Conservation (phyloP, 257 asterid species). For the Cordia subcordata region DNA sequence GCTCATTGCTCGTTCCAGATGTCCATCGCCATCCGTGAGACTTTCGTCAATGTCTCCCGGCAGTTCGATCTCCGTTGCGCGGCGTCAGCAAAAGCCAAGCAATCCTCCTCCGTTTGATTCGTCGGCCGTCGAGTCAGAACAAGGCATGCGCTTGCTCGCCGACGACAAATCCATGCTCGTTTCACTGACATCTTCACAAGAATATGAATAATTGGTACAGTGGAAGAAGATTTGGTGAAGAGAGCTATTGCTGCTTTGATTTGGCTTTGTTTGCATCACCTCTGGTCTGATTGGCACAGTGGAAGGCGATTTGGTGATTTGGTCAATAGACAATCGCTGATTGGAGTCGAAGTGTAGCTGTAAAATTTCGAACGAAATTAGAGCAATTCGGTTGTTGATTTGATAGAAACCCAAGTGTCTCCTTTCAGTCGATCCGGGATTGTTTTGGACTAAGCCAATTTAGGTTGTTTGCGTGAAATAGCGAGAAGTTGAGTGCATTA, state of each 20-base stretch:
- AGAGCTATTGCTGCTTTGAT: no score
- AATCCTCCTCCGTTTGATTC: neutral
- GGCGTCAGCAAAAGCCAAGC: neutral
- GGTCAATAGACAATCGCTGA: no score
- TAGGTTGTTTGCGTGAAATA: no score
- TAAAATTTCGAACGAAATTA: no score
- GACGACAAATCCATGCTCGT: conserved; percentile 66
- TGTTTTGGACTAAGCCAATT: no score
- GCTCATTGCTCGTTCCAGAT: conserved; percentile 45
- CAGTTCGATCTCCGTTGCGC: conserved; percentile 44
- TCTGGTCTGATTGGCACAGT: conserved; percentile 92
- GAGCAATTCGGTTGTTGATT: no score
- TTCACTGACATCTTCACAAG: conserved; percentile 57
- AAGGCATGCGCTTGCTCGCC: conserved; percentile 67
- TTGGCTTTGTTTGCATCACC: no score
- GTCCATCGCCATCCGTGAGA: conserved; percentile 62
- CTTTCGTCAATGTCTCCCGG: conserved; percentile 42
- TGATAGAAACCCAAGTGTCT: no score
- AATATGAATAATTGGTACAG: conserved; percentile 18
- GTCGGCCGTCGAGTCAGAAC: conserved; percentile 23
- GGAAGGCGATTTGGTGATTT: conserved; percentile 84
- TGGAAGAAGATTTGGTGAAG: no score
- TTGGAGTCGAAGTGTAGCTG: no score
- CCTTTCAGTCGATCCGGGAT: no score
- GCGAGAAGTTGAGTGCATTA: no score